These are phyloP conservation scores for Scedosporium minutisporum DNA, from an alignment of 2,329 filamentous ascomycete species.

Conservation along the genomic window DNA sequence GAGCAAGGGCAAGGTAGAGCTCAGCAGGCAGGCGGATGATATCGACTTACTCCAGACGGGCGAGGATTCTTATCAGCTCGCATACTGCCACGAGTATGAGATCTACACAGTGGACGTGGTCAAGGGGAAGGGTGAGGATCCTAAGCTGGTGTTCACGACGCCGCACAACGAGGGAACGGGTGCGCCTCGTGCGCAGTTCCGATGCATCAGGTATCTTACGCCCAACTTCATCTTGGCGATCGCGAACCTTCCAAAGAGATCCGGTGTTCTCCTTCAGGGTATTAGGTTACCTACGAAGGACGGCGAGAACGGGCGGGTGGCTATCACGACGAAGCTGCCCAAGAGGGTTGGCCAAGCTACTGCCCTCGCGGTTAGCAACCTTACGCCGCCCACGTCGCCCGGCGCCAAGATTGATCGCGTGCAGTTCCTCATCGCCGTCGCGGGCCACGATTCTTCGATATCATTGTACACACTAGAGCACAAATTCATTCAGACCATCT, in stretches of 20 bases:
- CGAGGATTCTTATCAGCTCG: slow-evolving; percentile 57
- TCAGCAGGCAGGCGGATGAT: slow-evolving; percentile 52
- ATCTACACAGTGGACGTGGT: slow-evolving; percentile 54
- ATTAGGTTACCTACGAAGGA: slow-evolving; percentile 37
- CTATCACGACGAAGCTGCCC: slow-evolving; percentile 49
- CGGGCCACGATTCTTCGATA: slow-evolving; percentile 70
- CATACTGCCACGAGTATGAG: slow-evolving; percentile 69
- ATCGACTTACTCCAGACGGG: slow-evolving; percentile 58
- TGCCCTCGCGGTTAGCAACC: slow-evolving; percentile 64
- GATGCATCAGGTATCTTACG: slow-evolving; percentile 49
- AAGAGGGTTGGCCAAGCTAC: slow-evolving; percentile 63
- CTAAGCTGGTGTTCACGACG: slow-evolving; percentile 46
- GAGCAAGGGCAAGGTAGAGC: slow-evolving; percentile 37
- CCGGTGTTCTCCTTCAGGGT: slow-evolving; percentile 47
- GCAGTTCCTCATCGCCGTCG: slow-evolving; percentile 73
- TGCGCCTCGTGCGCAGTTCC: slow-evolving; percentile 41
- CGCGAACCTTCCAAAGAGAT: slow-evolving; percentile 48
- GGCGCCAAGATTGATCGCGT: slow-evolving; percentile 46
- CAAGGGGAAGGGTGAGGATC: slow-evolving; percentile 33
- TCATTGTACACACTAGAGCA: slow-evolving; percentile 71
- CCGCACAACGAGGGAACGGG: slow-evolving; percentile 30
- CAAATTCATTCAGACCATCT: slow-evolving; percentile 32
- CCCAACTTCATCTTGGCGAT: slow-evolving; percentile 47
- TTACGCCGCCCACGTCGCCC: slow-evolving; percentile 46
- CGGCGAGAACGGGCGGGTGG: slow-evolving; percentile 32